These are phyloP conservation scores for Knoxia roxburghii DNA, from an alignment of 257 asterid genomes.

Conservation along the genomic window DNA sequence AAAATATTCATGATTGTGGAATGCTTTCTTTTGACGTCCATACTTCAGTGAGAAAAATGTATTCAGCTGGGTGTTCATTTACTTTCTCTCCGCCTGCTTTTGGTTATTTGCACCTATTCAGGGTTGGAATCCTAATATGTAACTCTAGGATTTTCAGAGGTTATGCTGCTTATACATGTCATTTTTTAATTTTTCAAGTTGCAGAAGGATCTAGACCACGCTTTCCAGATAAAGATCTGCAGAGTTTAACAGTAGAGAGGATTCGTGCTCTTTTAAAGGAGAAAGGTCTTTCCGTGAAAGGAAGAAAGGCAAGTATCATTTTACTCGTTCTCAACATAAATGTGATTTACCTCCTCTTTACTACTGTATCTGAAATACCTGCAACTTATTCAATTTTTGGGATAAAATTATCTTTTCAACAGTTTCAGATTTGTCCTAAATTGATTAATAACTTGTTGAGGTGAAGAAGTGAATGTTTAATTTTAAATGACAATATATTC, in stretches of 20 bases:
- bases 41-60: background rate
- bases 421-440: background rate
- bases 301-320: conserved; percentile 63
- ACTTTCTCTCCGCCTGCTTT: background rate
- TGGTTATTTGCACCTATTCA: background rate
- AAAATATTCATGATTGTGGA: background rate
- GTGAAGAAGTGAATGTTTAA: background rate
- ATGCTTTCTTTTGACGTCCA: background rate
- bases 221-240: conserved; percentile 39
- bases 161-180: background rate
- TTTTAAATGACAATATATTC: background rate
- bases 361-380: background rate
- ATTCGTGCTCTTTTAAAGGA: conserved; percentile 63
- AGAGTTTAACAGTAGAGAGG: conserved; percentile 60
- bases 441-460: background rate
- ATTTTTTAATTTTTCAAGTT: background rate
- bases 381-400: background rate
- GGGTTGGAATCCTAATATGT: background rate
- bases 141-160: no score
- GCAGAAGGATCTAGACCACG: conserved; percentile 33
- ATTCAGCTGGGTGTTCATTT: background rate
- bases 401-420: background rate
- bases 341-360: background rate
- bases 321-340: background rate
- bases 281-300: conserved; percentile 61